A percentile compares a stretch with the other conserved stretches of the same genome.
Conservation (phyloP, 805 yeast species). For the Spathaspora passalidarum region DNA sequence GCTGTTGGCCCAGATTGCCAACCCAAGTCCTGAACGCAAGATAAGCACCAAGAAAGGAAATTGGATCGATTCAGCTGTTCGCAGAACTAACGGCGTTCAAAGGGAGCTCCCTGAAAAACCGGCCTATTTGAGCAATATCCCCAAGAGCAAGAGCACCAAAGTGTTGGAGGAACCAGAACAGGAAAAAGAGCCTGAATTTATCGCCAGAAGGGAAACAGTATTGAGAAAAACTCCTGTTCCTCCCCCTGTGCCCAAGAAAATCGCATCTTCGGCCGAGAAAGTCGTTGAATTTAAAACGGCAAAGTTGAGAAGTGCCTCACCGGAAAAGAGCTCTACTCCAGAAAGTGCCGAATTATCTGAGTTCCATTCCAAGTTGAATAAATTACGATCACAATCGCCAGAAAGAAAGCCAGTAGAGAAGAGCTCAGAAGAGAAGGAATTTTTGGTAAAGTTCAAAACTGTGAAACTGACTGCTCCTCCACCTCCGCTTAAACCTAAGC, state of each 20-base stretch:
- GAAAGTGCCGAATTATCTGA: background rate
- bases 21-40: background rate
- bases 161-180: background rate
- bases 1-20: background rate
- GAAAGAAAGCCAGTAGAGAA: background rate
- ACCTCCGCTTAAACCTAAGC: constrained; percentile 1
- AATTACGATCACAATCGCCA: constrained; percentile 1
- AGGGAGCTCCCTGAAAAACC: background rate
- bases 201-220: background rate
- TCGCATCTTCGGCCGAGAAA: constrained; percentile 9
- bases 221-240: background rate
- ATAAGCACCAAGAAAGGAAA: background rate
- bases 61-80: background rate
- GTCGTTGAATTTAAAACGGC: constrained; percentile 12
- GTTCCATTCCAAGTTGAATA: background rate
- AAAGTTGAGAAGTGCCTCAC: constrained; percentile 19
- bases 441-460: constrained; percentile 5
- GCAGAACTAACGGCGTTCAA: background rate
- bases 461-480: constrained; percentile 4
- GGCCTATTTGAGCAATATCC: background rate
- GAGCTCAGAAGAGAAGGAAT: constrained; percentile 8
- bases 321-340: constrained; percentile 4
- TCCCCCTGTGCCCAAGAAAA: constrained; percentile 13
- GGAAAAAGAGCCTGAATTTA: background rate
- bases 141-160: background rate